phyloP scores from a whole-genome alignment of 106 monocot genomes.

The Dendrobium chrysotoxum region DNA sequence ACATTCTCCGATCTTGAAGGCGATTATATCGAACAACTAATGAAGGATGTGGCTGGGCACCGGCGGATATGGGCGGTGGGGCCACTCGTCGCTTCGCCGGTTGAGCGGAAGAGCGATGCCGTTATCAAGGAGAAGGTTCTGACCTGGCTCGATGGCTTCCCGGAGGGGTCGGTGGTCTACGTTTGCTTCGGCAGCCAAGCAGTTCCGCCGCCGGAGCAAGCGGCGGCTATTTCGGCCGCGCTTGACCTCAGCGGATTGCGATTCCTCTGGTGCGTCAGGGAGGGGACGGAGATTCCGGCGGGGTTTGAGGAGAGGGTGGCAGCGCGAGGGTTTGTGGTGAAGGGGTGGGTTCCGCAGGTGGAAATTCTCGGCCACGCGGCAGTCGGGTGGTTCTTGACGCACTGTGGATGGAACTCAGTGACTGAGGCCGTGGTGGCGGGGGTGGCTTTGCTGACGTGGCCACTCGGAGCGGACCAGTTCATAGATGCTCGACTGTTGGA shows the following conservation, averaged over 20 bases:
- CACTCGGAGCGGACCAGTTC: slow-evolving; percentile 43
- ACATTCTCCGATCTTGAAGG: slow-evolving; percentile 24
- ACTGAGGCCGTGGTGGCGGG: slow-evolving; percentile 24
- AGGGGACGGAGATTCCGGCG: slow-evolving; percentile 10
- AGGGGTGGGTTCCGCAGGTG: slow-evolving; percentile 32
- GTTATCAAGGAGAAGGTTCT: slow-evolving; percentile 10
- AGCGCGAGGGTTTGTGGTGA: slow-evolving; percentile 14
- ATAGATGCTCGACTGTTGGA: slow-evolving; percentile 26
- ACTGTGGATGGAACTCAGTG: slow-evolving; percentile 56
- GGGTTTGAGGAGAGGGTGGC: slow-evolving; percentile 24
- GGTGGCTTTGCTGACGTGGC: slow-evolving; percentile 35
- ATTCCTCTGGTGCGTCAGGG: slow-evolving; percentile 29
- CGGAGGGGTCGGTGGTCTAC: slow-evolving; percentile 28
- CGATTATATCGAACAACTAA: slow-evolving; percentile 16
- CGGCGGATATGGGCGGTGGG: slow-evolving; percentile 38
- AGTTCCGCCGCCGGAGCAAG: background rate
- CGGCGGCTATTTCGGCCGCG: slow-evolving; percentile 7
- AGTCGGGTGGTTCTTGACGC: slow-evolving; percentile 36
- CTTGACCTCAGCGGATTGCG: slow-evolving; percentile 4
- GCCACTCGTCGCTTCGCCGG: slow-evolving; percentile 10
- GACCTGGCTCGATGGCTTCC: slow-evolving; percentile 8
- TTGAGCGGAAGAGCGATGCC: background rate
- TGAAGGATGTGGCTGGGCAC: slow-evolving; percentile 7
- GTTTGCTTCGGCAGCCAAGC: slow-evolving; percentile 32
- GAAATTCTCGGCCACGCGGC: slow-evolving; percentile 20